Percentiles rank a stretch among this genome's conserved stretches.
Conservation (phyloP, 495 filamentous ascomycete species). For the Podospora bellae-mahoneyi region DNA sequence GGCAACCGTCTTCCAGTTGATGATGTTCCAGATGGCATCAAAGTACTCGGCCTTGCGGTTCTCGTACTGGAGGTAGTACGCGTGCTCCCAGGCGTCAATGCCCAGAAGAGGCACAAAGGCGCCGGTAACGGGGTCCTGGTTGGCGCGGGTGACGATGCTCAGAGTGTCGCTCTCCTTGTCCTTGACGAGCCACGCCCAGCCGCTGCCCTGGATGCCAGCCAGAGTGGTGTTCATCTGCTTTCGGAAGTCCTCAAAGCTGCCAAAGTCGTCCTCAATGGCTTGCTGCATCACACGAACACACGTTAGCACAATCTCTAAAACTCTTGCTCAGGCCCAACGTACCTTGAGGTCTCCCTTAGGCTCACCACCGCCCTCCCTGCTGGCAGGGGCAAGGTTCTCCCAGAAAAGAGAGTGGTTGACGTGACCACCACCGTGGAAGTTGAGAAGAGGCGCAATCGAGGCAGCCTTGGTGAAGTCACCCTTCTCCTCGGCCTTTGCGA, state of each 20-base stretch:
- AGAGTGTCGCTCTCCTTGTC: constrained; percentile 78
- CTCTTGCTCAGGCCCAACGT: neutral
- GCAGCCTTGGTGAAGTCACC: constrained; percentile 67
- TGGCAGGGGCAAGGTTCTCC: constrained; percentile 89
- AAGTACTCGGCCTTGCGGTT: constrained; percentile 99
- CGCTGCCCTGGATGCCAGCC: constrained; percentile 87
- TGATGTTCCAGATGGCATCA: constrained; percentile 90
- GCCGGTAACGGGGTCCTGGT: constrained; percentile 85
- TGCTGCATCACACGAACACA: constrained; percentile 31
- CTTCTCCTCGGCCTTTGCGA: constrained; percentile 55
- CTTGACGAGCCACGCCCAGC: constrained; percentile 96
- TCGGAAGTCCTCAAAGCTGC: constrained; percentile 70
- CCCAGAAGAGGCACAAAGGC: constrained; percentile 73
- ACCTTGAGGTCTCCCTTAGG: constrained; percentile 55
- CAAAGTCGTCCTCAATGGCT: constrained; percentile 76
- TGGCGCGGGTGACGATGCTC: constrained; percentile 69
- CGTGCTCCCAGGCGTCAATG: constrained; percentile 84
- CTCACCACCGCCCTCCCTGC: constrained; percentile 66
- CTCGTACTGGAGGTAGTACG: constrained; percentile 82
- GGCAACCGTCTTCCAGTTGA: constrained; percentile 93
- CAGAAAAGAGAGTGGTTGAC: constrained; percentile 95
- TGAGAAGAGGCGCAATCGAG: constrained; percentile 78
- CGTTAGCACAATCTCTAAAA: neutral
- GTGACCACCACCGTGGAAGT: constrained; percentile 97
- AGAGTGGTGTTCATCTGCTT: constrained; percentile 80